Conservation (phyloP, 2,329 filamentous ascomycete genomes). For the Helicocarpus griseus region DNA sequence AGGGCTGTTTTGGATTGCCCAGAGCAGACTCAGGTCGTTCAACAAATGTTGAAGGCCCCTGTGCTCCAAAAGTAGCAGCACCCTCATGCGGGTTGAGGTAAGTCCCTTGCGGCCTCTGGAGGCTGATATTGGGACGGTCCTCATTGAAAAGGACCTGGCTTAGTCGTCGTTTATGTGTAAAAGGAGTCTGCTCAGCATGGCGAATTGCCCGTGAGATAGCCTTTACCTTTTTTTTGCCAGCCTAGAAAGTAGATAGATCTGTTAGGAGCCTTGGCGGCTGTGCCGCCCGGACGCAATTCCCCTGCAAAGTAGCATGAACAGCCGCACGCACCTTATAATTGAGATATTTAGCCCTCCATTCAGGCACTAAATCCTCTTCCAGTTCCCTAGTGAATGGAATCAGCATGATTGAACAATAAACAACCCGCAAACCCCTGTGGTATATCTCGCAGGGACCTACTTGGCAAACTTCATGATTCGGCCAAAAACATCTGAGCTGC, state of each 20-base stretch:
- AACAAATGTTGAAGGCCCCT: conserved; percentile 7
- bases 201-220: conserved; percentile 63
- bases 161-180: conserved; percentile 35
- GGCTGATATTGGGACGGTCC: conserved; percentile 5
- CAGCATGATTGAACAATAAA: conserved; percentile 15
- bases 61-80: not conserved
- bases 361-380: conserved; percentile 78
- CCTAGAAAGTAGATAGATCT: conserved; percentile 28
- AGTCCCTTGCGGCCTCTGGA: too few relatives aligned
- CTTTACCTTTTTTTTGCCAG: conserved; percentile 88
- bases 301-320: conserved; percentile 4
- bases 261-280: conserved; percentile 11
- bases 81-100: conserved; percentile 3
- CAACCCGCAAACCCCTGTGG: not conserved
- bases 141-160: conserved; percentile 12
- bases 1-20: conserved; percentile 3
- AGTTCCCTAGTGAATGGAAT: conserved; percentile 49
- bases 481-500: not conserved
- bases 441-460: conserved; percentile 27
- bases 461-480: conserved; percentile 53
- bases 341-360: conserved; percentile 91
- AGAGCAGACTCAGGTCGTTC: conserved; percentile 6
- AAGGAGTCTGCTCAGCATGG: conserved; percentile 45
- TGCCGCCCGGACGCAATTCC: not conserved
- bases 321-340: conserved; percentile 65